Base-by-base conservation (phyloP, 257 asterid genomes). In the Verbena officinalis region DNA sequence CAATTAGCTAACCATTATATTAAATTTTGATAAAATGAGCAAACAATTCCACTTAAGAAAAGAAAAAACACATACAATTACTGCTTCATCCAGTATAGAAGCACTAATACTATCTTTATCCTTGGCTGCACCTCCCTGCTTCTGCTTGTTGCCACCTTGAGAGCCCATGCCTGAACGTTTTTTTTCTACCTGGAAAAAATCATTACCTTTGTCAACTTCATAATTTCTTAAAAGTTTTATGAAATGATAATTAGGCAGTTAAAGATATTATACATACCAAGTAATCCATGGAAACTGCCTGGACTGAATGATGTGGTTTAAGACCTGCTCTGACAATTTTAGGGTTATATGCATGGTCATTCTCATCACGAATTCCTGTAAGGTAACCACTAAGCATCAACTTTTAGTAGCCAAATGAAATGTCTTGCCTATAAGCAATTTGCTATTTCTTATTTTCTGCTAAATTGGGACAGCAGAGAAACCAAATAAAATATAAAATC, bases 321-420 rank as follows among this genome's bases (percentile, higher is more conserved):
- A 94, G 90, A 73, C 99, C 99, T 55, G 88, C 83, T 55, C 99
- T 95, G 65, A 94, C 99, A 77, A 90, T 84, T 81, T 94, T 94
- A 67, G 99, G 97, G 79, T 57, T 83, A 81, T 94, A 94, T 63
- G 86, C 70, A 65, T 43, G 91, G 77, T 85, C 92, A 75, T 78
- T 84, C 83, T 90, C 99, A 81, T 94, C 95, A 52, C 83, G 96
- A 65, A 94, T 86, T 62, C 99, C 99, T 94, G 92, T 65, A 63
- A 74, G 30, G 56, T 34, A 65, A 68, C 50, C 63, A 66, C 10
- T 24, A 59, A 54, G 52, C 43, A 67, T 60, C 67, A 70, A 49
- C 13, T 34, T 49, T n/a, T n/a, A n/a, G 57, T 17, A 62, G 46
- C 17, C 44, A 70, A 20, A 55, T 33, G 21, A 44, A 20, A 72